A percentile compares a stretch with the other conserved stretches of the same genome.
Conservation (phyloP, 2,329 filamentous ascomycete species). For the Alternaria sp. region DNA sequence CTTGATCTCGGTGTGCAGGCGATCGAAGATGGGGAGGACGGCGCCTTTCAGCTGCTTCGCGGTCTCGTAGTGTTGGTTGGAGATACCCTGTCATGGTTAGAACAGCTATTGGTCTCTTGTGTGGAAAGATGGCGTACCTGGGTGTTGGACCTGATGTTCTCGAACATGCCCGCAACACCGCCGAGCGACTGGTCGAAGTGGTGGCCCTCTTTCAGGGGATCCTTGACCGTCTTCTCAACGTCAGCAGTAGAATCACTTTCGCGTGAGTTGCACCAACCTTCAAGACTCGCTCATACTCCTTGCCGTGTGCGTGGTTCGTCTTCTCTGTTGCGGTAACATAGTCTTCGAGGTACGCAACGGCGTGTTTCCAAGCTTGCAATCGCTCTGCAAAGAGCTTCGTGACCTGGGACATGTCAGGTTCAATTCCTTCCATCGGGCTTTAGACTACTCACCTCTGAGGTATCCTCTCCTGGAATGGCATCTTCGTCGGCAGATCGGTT, state of each 20-base stretch:
- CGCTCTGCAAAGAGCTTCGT: slow-evolving; percentile 79
- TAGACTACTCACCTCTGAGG: slow-evolving; percentile 48
- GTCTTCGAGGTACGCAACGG: slow-evolving; percentile 88
- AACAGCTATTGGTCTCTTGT: fast-evolving
- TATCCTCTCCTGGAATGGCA: slow-evolving; percentile 59
- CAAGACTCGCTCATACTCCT: slow-evolving; percentile 93
- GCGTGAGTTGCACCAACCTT: slow-evolving; percentile 65
- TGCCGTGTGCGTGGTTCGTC: slow-evolving; percentile 81
- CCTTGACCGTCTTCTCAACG: slow-evolving; percentile 75
- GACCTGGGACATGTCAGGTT: slow-evolving; percentile 24
- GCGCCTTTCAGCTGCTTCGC: slow-evolving; percentile 88
- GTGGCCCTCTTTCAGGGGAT: slow-evolving; percentile 85
- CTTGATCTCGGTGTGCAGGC: slow-evolving; percentile 95
- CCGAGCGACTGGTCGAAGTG: slow-evolving; percentile 93
- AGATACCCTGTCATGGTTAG: slow-evolving; percentile 68
- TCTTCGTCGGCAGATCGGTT: slow-evolving; percentile 52
- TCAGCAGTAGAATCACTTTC: slow-evolving; percentile 14
- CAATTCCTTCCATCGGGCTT: too few species aligned
- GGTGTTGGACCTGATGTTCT: slow-evolving; percentile 92
- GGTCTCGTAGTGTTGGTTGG: slow-evolving; percentile 89
- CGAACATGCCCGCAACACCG: slow-evolving; percentile 88
- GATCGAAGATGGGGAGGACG: slow-evolving; percentile 86
- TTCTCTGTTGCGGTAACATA: slow-evolving; percentile 88
- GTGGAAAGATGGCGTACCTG: slow-evolving; percentile 58
- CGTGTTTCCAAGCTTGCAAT: slow-evolving; percentile 94